A percentile compares a stretch with the other conserved stretches of the same genome.
phyloP scores from a whole-genome alignment of 768 basidiomycete genomes.

The Tephrocybe sp. region DNA sequence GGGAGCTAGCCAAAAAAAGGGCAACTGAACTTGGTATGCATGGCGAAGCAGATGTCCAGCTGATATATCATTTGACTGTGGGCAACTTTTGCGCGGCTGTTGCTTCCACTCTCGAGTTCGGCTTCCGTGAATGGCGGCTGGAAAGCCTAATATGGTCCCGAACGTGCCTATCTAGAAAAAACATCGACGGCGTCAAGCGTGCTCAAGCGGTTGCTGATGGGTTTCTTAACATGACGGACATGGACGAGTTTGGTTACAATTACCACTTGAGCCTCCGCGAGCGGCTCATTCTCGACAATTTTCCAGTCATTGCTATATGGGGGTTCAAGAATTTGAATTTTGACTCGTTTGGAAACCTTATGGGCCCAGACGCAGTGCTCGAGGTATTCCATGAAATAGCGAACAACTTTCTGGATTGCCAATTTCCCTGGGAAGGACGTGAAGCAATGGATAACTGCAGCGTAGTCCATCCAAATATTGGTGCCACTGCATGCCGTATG shows the following conservation, averaged over 20 bases:
- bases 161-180: neutral
- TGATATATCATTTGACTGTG: neutral
- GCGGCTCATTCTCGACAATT: neutral
- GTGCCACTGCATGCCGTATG: neutral
- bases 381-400: neutral
- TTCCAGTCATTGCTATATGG: neutral
- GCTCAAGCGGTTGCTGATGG: neutral
- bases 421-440: neutral
- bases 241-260: neutral
- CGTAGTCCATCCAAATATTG: neutral
- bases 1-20: too few relatives aligned
- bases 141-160: neutral
- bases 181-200: neutral
- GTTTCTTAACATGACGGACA: neutral
- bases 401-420: neutral
- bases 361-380: neutral
- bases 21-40: too few relatives aligned
- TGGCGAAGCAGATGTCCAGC: neutral
- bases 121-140: neutral
- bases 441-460: neutral
- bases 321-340: slow-evolving; percentile 3
- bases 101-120: slow-evolving; percentile 2
- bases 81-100: neutral
- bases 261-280: neutral
- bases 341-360: neutral